A percentile compares a stretch with the other conserved stretches of the same genome.
Conservation (phyloP, 176 grass and related monocot species). For the Calamus simplicifolius region DNA sequence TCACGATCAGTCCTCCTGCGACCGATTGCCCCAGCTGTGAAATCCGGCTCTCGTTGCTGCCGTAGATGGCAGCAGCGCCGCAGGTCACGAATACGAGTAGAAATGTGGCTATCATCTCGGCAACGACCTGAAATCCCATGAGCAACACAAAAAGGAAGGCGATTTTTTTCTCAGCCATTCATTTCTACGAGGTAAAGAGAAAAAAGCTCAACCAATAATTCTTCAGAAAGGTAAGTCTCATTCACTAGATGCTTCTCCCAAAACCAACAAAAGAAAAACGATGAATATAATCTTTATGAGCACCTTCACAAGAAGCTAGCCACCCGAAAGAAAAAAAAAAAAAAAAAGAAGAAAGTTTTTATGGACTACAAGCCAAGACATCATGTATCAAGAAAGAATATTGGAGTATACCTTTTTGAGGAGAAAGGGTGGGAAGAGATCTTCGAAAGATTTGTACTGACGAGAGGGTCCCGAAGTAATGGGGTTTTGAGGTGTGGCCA, state of each 20-base stretch:
- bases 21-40: slow-evolving; percentile 91
- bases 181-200: neutral
- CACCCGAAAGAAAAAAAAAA: neutral
- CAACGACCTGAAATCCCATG: slow-evolving; percentile 44
- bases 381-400: neutral
- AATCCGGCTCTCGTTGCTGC: slow-evolving; percentile 26
- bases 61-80: slow-evolving; percentile 52
- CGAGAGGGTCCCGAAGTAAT: slow-evolving; percentile 25
- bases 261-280: neutral
- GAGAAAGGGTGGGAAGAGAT: slow-evolving; percentile 73
- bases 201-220: neutral
- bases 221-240: too few species aligned
- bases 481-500: slow-evolving; percentile 37
- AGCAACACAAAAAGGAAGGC: neutral
- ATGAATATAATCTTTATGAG: neutral
- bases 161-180: too few species aligned
- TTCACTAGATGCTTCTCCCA: too few species aligned
- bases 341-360: neutral
- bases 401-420: slow-evolving; percentile 51
- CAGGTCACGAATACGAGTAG: slow-evolving; percentile 87
- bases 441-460: slow-evolving; percentile 10
- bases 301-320: neutral
- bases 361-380: neutral
- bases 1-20: slow-evolving; percentile 87
- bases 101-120: slow-evolving; percentile 76